Conservation (phyloP, 352 stramenopile species). For the Pythium monospermum region DNA sequence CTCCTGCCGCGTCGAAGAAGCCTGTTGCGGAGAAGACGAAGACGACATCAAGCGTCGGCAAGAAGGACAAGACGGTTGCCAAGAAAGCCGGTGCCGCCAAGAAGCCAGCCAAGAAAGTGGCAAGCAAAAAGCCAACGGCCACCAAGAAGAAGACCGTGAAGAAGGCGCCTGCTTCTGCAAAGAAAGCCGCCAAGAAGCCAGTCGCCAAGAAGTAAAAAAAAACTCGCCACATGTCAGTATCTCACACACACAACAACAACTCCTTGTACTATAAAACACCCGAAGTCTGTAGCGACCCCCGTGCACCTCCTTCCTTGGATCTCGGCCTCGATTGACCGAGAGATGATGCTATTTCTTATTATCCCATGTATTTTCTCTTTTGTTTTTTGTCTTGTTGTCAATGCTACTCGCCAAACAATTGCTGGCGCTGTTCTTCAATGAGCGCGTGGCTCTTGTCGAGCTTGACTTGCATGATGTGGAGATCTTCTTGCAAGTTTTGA, state of each 20-base stretch:
- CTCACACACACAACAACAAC: too few relatives aligned
- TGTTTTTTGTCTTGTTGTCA: too few relatives aligned
- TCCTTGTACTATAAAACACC: too few relatives aligned
- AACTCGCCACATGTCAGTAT: too few relatives aligned
- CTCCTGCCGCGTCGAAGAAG: slow-evolving; percentile 37
- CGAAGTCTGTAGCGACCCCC: too few relatives aligned
- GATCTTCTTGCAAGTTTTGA: slow-evolving; percentile 54
- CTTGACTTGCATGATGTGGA: slow-evolving; percentile 67
- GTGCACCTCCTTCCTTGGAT: too few relatives aligned
- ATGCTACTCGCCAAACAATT: slow-evolving; percentile 51
- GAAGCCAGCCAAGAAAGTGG: slow-evolving; percentile 28
- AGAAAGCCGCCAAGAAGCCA: slow-evolving; percentile 29
- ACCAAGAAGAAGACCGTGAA: slow-evolving; percentile 66
- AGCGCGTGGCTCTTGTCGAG: slow-evolving; percentile 70
- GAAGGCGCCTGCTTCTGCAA: slow-evolving; percentile 13
- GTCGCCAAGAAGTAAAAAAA: slow-evolving; percentile 32
- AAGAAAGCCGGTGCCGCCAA: slow-evolving; percentile 21
- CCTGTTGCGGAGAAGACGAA: slow-evolving; percentile 26
- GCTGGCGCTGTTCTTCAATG: slow-evolving; percentile 66
- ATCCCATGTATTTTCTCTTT: slow-evolving; percentile 5
- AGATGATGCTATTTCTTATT: background rate
- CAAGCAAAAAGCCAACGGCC: slow-evolving; percentile 42
- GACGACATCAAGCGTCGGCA: too few relatives aligned
- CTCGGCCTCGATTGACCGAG: too few relatives aligned
- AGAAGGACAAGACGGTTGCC: slow-evolving; percentile 31